Evolutionary conservation across 768 basidiomycete genomes (phyloP).

Genomic region (Phlegmacium glaucopus): DNA sequence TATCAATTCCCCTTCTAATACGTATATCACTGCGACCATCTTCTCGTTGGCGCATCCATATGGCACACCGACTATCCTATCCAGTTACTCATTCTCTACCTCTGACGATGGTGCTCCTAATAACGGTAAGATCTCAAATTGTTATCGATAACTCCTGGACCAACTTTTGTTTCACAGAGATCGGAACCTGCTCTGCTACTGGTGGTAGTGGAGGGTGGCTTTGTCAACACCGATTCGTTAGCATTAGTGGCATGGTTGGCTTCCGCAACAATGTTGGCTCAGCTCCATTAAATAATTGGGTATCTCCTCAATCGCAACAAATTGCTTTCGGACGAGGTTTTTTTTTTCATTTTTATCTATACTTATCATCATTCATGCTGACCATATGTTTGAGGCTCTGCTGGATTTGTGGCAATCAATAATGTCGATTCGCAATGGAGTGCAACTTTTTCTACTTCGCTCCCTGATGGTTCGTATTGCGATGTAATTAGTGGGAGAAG

Average conservation of each 20-base stretch:
- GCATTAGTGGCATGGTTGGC: constrained; percentile 60
- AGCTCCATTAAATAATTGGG: constrained; percentile 52
- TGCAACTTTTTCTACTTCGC: constrained; percentile 50
- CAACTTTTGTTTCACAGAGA: constrained; percentile 24
- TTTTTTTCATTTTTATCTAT: constrained; percentile 5
- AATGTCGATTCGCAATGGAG: constrained; percentile 57
- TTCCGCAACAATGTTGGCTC: constrained; percentile 58
- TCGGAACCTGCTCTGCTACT: constrained; percentile 47
- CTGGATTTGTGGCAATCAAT: constrained; percentile 67
- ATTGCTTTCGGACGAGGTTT: constrained; percentile 67
- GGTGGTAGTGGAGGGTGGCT: constrained; percentile 59
- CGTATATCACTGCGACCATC: constrained; percentile 55
- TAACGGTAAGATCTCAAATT: constrained; percentile 37
- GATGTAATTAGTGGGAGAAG: constrained; percentile 55
- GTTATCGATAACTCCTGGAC: neutral
- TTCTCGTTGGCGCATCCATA: constrained; percentile 69
- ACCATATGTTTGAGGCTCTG: constrained; percentile 32
- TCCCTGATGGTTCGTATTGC: constrained; percentile 60
- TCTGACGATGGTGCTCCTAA: constrained; percentile 61
- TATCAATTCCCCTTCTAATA: constrained; percentile 60
- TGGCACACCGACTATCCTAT: constrained; percentile 62
- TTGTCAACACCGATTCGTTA: constrained; percentile 61
- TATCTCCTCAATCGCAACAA: constrained; percentile 51
- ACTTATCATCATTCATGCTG: neutral
- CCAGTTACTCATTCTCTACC: constrained; percentile 50